phyloP scores from a whole-genome alignment of 140 eudicot species.

The Bidens hawaiensis region DNA sequence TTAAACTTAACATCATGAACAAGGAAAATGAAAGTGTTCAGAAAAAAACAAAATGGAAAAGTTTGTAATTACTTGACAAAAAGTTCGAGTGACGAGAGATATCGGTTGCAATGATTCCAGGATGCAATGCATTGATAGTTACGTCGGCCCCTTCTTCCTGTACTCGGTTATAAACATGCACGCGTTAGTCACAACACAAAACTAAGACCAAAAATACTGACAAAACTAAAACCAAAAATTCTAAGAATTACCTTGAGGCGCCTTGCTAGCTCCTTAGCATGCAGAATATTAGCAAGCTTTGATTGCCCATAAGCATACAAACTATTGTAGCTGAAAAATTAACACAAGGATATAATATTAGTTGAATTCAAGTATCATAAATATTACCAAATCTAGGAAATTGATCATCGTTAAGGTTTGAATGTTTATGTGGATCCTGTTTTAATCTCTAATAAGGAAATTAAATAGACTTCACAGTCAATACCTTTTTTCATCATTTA shows the following conservation, averaged over 20 bases:
- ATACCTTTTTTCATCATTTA: constrained; percentile 44
- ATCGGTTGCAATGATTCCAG: constrained; percentile 50
- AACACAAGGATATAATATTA: not conserved
- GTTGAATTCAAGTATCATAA: not conserved
- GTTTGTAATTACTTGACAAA: constrained; percentile 22
- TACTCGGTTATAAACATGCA: constrained; percentile 1
- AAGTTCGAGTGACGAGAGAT: constrained; percentile 34
- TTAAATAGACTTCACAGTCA: not conserved
- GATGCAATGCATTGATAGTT: constrained; percentile 50
- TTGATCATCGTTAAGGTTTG: not conserved
- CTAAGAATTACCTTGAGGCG: constrained; percentile 38
- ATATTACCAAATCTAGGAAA: not conserved
- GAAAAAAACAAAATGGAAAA: not conserved
- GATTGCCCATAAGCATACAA: constrained; percentile 42
- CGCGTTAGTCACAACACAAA: constrained; percentile 4
- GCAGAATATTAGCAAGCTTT: constrained; percentile 42
- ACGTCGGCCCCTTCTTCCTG: constrained; percentile 46
- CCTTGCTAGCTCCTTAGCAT: constrained; percentile 47
- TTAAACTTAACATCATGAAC: constrained; percentile 1
- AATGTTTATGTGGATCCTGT: not conserved
- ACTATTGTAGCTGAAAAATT: constrained; percentile 23
- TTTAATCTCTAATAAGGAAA: not conserved
- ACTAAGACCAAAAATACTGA: not conserved
- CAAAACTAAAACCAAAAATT: not conserved
- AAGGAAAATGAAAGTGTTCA: not conserved